Conservation (phyloP, 2,329 filamentous ascomycete genomes). For the Zarea fungicola region DNA sequence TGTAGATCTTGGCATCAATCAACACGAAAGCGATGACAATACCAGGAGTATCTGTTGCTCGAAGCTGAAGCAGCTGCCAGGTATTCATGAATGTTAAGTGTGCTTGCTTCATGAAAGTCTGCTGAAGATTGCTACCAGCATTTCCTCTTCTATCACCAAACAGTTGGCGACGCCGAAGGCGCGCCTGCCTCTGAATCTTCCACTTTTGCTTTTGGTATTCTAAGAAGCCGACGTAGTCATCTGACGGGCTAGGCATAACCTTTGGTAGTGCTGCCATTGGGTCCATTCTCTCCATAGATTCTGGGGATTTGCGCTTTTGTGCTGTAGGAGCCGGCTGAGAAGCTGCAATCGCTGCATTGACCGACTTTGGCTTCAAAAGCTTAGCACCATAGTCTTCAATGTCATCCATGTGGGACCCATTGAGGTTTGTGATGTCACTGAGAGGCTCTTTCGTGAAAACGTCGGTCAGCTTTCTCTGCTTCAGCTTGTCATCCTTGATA, state of each 20-base stretch:
- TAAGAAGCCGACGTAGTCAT: constrained; percentile 84
- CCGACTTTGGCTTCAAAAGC: constrained; percentile 59
- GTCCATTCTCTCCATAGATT: constrained; percentile 62
- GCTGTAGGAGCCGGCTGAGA: constrained; percentile 44
- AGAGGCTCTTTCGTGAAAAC: constrained; percentile 70
- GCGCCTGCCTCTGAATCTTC: constrained; percentile 93
- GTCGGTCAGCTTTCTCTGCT: constrained; percentile 98
- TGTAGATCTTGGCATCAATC: constrained; percentile 88
- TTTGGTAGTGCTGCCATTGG: constrained; percentile 78
- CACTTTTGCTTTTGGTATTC: constrained; percentile 98
- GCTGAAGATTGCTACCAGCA: constrained; percentile 51
- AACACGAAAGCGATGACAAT: constrained; percentile 84
- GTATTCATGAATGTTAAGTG: constrained; percentile 85
- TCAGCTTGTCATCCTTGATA: constrained; percentile 92
- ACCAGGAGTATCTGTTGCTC: constrained; percentile 75
- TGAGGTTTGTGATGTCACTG: constrained; percentile 66
- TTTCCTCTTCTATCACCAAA: constrained; percentile 75
- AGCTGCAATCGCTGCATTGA: constrained; percentile 49
- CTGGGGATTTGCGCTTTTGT: constrained; percentile 70
- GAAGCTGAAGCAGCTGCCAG: constrained; percentile 90
- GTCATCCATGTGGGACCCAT: constrained; percentile 53
- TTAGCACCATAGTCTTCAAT: constrained; percentile 77
- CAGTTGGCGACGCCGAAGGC: constrained; percentile 77
- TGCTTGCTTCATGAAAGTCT: constrained; percentile 83
- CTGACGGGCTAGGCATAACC: constrained; percentile 75